These are phyloP conservation scores for Diaporthe caulivora DNA, from an alignment of 2,329 filamentous ascomycete genomes.

Conservation along the genomic window DNA sequence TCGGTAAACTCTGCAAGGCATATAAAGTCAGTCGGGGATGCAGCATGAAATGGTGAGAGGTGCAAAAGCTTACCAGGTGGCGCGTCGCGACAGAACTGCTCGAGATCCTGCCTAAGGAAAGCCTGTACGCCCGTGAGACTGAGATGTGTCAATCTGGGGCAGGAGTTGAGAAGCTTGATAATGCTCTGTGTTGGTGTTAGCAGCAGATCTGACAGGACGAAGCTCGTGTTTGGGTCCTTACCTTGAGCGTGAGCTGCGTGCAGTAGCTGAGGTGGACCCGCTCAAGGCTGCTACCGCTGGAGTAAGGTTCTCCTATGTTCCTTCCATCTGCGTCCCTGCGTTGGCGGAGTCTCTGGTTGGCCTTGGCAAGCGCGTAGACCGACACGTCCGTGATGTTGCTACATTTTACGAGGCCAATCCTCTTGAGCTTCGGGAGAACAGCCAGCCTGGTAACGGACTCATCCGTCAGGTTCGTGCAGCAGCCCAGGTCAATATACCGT, in stretches of 20 bases:
- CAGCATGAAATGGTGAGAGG: conserved; percentile 4
- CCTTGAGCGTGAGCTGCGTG: conserved; percentile 83
- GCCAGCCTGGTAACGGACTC: conserved; percentile 87
- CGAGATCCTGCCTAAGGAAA: conserved; percentile 88
- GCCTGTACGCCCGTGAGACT: conserved; percentile 94
- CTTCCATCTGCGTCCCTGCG: conserved; percentile 63
- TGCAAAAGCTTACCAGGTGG: conserved; percentile 71
- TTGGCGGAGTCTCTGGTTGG: conserved; percentile 66
- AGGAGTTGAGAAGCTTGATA: conserved; percentile 87
- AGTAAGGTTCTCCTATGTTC: conserved; percentile 64
- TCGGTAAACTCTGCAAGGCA: conserved; percentile 84
- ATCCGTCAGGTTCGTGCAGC: conserved; percentile 90
- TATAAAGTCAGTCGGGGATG: conserved; percentile 8
- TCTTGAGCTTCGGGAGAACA: conserved; percentile 89
- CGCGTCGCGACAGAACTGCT: conserved; percentile 86
- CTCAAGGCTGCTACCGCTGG: conserved; percentile 78
- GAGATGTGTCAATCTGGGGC: conserved; percentile 91
- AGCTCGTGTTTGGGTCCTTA: conserved; percentile 58
- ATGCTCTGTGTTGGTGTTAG: conserved; percentile 77
- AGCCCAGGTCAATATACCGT: conserved; percentile 97
- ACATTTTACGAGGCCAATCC: conserved; percentile 96
- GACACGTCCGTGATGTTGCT: conserved; percentile 89
- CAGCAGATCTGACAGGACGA: not conserved
- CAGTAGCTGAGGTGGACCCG: conserved; percentile 98
- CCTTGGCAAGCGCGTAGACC: conserved; percentile 84